Evolutionary conservation across 2,329 filamentous ascomycete species (phyloP).

Genomic region (Microascus cirrosus): DNA sequence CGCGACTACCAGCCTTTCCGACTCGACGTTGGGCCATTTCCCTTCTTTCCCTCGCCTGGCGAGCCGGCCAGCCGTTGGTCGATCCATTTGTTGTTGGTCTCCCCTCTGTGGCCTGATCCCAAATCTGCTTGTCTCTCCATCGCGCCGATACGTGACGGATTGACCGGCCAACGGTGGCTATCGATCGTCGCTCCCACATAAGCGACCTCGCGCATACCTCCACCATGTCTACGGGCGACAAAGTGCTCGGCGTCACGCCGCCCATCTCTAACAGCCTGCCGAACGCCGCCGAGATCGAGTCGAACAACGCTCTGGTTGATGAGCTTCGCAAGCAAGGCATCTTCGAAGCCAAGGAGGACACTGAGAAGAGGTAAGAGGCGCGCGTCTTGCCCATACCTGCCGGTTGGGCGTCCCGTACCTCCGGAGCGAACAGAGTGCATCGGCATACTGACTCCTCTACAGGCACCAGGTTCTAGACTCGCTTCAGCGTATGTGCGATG

Average conservation of each 20-base stretch:
- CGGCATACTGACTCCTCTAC: slow-evolving; percentile 2
- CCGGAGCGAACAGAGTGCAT: background rate
- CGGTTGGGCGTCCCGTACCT: background rate
- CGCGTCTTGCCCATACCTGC: background rate
- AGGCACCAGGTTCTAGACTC: slow-evolving; percentile 65
- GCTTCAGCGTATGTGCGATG: slow-evolving; percentile 68
- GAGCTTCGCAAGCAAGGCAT: slow-evolving; percentile 85
- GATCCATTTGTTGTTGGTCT: background rate
- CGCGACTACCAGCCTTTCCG: background rate
- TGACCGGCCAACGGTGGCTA: background rate
- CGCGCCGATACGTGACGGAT: background rate
- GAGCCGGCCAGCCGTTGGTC: background rate
- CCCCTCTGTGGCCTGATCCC: background rate
- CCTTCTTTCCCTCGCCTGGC: background rate
- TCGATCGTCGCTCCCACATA: background rate
- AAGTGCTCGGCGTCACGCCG: slow-evolving; percentile 57
- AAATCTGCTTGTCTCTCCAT: background rate
- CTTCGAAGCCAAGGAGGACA: slow-evolving; percentile 77
- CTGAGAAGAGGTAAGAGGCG: slow-evolving; percentile 61
- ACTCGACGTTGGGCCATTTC: background rate
- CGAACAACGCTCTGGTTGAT: slow-evolving; percentile 68
- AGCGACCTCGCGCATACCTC: background rate
- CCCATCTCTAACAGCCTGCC: slow-evolving; percentile 72
- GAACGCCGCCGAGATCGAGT: slow-evolving; percentile 62
- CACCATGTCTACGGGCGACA: slow-evolving; percentile 1